Evolutionary conservation across 1,139 yeast species (phyloP).

Genomic region (Candida sanyaensis): DNA sequence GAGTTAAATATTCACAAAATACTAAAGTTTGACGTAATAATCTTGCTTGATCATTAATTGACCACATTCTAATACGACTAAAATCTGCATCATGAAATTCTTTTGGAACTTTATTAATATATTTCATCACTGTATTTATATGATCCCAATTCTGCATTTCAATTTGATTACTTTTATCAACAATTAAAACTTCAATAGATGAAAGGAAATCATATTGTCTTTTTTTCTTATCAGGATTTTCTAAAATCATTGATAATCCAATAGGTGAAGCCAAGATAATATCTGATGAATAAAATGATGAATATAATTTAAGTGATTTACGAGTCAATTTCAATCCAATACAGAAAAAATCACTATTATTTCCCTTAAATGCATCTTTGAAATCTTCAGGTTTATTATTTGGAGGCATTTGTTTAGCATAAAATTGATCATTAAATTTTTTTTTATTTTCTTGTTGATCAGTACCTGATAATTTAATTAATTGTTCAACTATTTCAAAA

Average conservation of each 20-base stretch:
- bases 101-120: constrained; percentile 74
- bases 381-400: constrained; percentile 81
- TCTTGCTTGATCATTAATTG: constrained; percentile 79
- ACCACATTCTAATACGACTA: constrained; percentile 90
- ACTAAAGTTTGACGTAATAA: constrained; percentile 76
- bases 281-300: constrained; percentile 85
- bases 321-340: constrained; percentile 88
- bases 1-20: constrained; percentile 74
- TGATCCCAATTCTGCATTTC: constrained; percentile 96
- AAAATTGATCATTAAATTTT: constrained; percentile 73
- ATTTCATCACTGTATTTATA: constrained; percentile 66
- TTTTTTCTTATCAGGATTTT: constrained; percentile 61
- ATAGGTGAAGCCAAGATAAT: constrained; percentile 89
- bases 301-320: constrained; percentile 78
- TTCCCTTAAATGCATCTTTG: constrained; percentile 78
- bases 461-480: constrained; percentile 65
- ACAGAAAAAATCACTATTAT: constrained; percentile 89
- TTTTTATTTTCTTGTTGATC: constrained; percentile 80
- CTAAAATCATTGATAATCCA: constrained; percentile 81
- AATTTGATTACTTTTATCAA: constrained; percentile 84
- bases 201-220: constrained; percentile 73
- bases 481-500: constrained; percentile 62
- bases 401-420: constrained; percentile 53
- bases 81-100: constrained; percentile 85
- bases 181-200: constrained; percentile 77